A percentile compares a stretch with the other conserved stretches of the same genome.
Evolutionary conservation across 2,329 filamentous ascomycete genomes (phyloP).

Genomic region (Teratosphaeriaceae sp.): DNA sequence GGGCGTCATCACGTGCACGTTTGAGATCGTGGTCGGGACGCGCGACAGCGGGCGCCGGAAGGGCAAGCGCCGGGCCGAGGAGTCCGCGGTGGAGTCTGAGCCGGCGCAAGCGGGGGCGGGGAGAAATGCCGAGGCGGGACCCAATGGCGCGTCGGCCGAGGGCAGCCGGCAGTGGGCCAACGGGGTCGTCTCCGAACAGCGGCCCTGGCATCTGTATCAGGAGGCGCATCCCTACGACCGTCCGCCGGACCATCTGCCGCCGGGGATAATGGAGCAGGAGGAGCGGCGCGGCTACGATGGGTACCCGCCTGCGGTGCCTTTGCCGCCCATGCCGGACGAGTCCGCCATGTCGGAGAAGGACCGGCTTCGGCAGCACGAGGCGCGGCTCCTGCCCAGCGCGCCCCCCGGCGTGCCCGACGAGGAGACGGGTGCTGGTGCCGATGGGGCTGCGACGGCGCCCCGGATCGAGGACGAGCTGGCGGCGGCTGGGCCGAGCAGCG

Average conservation of each 20-base stretch:
- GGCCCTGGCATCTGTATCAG: conserved; percentile 17
- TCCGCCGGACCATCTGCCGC: neutral
- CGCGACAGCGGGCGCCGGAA: conserved; percentile 61
- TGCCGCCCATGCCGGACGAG: conserved; percentile 55
- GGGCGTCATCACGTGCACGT: conserved; percentile 78
- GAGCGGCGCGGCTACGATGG: neutral
- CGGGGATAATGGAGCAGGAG: neutral
- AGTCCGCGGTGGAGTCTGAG: conserved; percentile 2
- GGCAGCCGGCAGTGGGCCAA: neutral
- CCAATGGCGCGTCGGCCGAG: neutral
- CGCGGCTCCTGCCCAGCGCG: conserved; percentile 71
- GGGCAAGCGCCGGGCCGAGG: conserved; percentile 38
- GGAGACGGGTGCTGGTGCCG: conserved; percentile 20
- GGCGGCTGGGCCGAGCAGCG: conserved; percentile 9
- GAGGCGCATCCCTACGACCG: conserved; percentile 14
- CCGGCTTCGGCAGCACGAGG: conserved; percentile 68
- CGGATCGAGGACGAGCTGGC: conserved; percentile 18
- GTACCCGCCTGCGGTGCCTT: conserved; percentile 27
- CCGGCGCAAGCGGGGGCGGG: neutral
- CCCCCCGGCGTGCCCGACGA: conserved; percentile 49
- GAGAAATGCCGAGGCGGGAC: too few species aligned
- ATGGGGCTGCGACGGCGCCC: conserved; percentile 29
- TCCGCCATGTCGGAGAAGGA: conserved; percentile 73
- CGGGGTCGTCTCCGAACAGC: conserved; percentile 13
- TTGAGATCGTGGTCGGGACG: conserved; percentile 84